Percentiles rank a stretch among this genome's conserved stretches.
Conservation (phyloP, 495 filamentous ascomycete species). For the Xylaria scruposa region DNA sequence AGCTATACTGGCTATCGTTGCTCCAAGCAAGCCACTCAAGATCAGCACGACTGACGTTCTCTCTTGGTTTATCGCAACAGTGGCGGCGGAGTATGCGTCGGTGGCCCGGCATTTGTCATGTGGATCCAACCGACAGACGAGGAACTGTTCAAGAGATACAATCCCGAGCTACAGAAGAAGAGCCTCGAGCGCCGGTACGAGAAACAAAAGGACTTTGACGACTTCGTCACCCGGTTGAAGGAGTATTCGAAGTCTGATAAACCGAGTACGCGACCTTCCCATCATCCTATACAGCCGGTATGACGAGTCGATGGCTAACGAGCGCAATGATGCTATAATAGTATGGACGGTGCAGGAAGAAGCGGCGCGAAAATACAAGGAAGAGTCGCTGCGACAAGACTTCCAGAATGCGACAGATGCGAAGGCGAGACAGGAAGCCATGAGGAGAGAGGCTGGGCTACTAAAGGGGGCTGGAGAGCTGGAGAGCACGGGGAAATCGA, state of each 20-base stretch:
- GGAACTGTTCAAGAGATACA: slow-evolving; percentile 90
- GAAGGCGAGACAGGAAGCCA: slow-evolving; percentile 67
- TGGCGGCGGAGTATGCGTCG: slow-evolving; percentile 70
- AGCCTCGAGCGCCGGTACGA: slow-evolving; percentile 76
- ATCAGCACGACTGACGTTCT: slow-evolving; percentile 32
- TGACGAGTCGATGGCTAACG: slow-evolving; percentile 18
- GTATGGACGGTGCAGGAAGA: slow-evolving; percentile 79
- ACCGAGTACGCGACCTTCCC: slow-evolving; percentile 58
- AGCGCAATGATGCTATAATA: slow-evolving; percentile 32
- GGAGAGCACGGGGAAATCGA: slow-evolving; percentile 22
- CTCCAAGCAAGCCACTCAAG: background rate
- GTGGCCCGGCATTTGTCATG: slow-evolving; percentile 83
- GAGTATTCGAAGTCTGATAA: slow-evolving; percentile 90
- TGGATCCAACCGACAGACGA: slow-evolving; percentile 87
- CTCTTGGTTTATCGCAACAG: slow-evolving; percentile 51
- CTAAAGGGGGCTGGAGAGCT: slow-evolving; percentile 11
- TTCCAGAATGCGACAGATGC: slow-evolving; percentile 60
- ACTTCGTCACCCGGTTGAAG: slow-evolving; percentile 83
- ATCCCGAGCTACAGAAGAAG: slow-evolving; percentile 87
- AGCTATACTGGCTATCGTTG: slow-evolving; percentile 11
- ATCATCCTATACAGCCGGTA: background rate
- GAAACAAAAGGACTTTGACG: slow-evolving; percentile 82
- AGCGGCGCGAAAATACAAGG: slow-evolving; percentile 61
- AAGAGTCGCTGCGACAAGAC: slow-evolving; percentile 59
- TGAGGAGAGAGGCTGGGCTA: slow-evolving; percentile 58